A percentile compares a stretch with the other conserved stretches of the same genome.
phyloP scores from a whole-genome alignment of 1,284 basidiomycete genomes.

The Laetiporus sulphureus region DNA sequence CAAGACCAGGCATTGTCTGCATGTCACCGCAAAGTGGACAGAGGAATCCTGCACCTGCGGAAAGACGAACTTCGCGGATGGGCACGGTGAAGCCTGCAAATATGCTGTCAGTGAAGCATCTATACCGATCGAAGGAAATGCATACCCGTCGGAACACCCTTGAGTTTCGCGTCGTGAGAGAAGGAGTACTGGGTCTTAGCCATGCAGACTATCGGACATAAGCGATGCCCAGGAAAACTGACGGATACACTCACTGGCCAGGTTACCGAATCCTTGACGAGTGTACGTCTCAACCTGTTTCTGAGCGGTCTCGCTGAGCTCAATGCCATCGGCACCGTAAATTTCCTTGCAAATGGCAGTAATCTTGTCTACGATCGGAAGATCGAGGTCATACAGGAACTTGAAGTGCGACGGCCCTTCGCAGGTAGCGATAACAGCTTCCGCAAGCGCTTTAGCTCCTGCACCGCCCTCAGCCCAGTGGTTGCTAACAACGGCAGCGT shows the following conservation, averaged over 20 bases:
- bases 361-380: slow-evolving; percentile 86
- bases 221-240: slow-evolving; percentile 1
- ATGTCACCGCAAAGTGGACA: slow-evolving; percentile 94
- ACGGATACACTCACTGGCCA: slow-evolving; percentile 60
- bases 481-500: slow-evolving; percentile 92
- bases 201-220: slow-evolving; percentile 74
- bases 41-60: slow-evolving; percentile 93
- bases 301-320: slow-evolving; percentile 76
- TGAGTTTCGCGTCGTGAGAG: slow-evolving; percentile 89
- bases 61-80: slow-evolving; percentile 83
- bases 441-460: slow-evolving; percentile 82
- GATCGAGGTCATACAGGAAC: slow-evolving; percentile 85
- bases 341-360: slow-evolving; percentile 82
- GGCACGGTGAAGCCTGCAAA: slow-evolving; percentile 82
- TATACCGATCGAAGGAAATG: no score
- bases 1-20: slow-evolving; percentile 97
- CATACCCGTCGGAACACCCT: slow-evolving; percentile 74
- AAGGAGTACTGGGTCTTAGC: slow-evolving; percentile 98
- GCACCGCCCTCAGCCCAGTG: slow-evolving; percentile 95
- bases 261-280: slow-evolving; percentile 76
- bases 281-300: slow-evolving; percentile 91
- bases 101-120: background rate
- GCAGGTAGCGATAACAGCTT: slow-evolving; percentile 82
- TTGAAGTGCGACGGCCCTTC: slow-evolving; percentile 81
- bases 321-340: slow-evolving; percentile 87